Evolutionary conservation across 2,329 filamentous ascomycete species (phyloP).

Genomic region (Shiraia bambusicola): DNA sequence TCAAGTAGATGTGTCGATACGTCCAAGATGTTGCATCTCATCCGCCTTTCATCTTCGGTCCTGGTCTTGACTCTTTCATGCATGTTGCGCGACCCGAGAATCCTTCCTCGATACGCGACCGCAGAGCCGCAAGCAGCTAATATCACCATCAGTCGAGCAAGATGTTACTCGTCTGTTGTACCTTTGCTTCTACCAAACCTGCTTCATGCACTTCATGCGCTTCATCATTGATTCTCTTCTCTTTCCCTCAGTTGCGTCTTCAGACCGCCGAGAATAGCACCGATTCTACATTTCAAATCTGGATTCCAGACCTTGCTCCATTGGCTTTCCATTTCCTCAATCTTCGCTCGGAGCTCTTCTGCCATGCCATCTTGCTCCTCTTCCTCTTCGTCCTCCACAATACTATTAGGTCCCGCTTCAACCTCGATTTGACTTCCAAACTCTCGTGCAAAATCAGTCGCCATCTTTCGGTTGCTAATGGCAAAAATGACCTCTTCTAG

Average conservation of each 20-base stretch:
- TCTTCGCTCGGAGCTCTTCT: constrained; percentile 37
- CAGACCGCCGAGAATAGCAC: constrained; percentile 31
- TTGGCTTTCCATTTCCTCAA: constrained; percentile 40
- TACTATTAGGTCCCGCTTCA: constrained; percentile 40
- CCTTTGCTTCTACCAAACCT: too few species aligned
- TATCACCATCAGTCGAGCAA: too few species aligned
- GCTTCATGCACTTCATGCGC: constrained; percentile 1
- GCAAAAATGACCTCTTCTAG: constrained; percentile 61
- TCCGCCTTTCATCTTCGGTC: too few species aligned
- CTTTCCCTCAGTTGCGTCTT: constrained; percentile 31
- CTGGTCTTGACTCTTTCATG: too few species aligned
- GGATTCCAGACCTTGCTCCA: constrained; percentile 37
- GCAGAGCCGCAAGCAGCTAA: too few species aligned
- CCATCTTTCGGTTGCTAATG: constrained; percentile 56
- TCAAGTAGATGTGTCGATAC: too few species aligned
- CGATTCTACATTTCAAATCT: constrained; percentile 36
- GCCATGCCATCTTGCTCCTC: constrained; percentile 24
- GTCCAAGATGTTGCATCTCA: too few species aligned
- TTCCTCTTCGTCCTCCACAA: constrained; percentile 27
- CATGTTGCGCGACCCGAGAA: too few species aligned
- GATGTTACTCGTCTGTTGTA: background rate
- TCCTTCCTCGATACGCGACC: too few species aligned
- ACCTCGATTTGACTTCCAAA: constrained; percentile 49
- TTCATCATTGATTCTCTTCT: constrained; percentile 5
- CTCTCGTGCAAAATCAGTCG: constrained; percentile 52